Conservation (phyloP, 306 rosid species). For the Astragalus glycyphyllos region DNA sequence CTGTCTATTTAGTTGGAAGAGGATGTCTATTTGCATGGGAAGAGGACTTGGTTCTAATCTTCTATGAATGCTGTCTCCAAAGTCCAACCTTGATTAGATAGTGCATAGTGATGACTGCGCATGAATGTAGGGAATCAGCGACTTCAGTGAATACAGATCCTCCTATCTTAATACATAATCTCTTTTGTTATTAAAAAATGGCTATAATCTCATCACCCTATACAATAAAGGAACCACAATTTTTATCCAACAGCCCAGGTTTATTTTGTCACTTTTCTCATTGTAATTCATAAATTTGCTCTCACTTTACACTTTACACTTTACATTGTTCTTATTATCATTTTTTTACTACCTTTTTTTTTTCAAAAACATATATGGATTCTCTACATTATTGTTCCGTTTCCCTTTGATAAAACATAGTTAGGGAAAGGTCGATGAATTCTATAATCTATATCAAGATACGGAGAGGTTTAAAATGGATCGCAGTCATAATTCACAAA, state of each 20-base stretch:
- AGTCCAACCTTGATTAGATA: no score
- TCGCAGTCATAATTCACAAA: not conserved
- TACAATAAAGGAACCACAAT: not conserved
- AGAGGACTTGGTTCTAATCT: no score
- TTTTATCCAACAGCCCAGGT: not conserved
- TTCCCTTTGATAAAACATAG: not conserved
- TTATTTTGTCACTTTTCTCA: slow-evolving; percentile 5
- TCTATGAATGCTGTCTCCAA: no score
- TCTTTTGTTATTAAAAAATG: no score
- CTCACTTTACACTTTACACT: slow-evolving; percentile 19
- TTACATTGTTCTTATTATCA: not conserved
- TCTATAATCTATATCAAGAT: not conserved
- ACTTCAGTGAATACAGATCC: no score
- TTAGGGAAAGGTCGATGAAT: not conserved
- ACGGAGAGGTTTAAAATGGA: not conserved
- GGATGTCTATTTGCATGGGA: no score
- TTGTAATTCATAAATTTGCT: not conserved
- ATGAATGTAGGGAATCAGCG: no score
- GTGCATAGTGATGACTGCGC: no score
- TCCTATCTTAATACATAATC: no score
- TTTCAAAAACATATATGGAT: not conserved
- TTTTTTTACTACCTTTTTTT: not conserved
- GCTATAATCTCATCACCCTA: not conserved
- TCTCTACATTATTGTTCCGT: not conserved
- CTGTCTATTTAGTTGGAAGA: no score